Conservation (phyloP, 2,329 filamentous ascomycete species). For the Phaeosphaeriaceae sp. region DNA sequence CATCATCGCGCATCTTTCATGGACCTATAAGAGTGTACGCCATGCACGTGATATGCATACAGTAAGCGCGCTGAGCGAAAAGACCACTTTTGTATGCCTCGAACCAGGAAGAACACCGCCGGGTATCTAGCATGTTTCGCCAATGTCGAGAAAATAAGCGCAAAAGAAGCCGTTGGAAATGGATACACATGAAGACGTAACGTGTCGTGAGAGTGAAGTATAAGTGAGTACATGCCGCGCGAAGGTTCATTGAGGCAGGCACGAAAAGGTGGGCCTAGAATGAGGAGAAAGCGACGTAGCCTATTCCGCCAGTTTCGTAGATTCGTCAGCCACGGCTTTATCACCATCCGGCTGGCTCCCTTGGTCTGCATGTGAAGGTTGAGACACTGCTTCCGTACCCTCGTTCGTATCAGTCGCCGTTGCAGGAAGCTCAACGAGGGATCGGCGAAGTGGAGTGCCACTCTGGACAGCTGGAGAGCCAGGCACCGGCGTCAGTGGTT, state of each 20-base stretch:
- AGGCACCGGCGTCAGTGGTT: constrained; percentile 45
- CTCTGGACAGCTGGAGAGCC: constrained; percentile 41
- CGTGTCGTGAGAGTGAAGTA: background rate
- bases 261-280: background rate
- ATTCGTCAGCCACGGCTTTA: constrained; percentile 1
- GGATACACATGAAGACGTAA: background rate
- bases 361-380: background rate
- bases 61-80: background rate
- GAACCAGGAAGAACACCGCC: constrained; percentile 3
- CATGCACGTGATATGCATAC: background rate
- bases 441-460: constrained; percentile 28
- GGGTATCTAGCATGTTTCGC: constrained; percentile 7
- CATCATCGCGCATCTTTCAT: background rate
- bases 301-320: background rate
- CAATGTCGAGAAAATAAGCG: background rate
- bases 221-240: background rate
- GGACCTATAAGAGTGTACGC: background rate
- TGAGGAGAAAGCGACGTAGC: background rate
- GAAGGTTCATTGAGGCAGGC: background rate
- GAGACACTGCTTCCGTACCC: constrained; percentile 8
- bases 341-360: constrained; percentile 8
- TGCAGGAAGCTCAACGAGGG: constrained; percentile 21
- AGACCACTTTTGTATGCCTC: constrained; percentile 7
- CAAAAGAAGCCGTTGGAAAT: background rate
- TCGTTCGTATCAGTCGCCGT: constrained; percentile 16